Evolutionary conservation across 78 protist genomes (phyloP).

Genomic region (Chrysochromulina parva): DNA sequence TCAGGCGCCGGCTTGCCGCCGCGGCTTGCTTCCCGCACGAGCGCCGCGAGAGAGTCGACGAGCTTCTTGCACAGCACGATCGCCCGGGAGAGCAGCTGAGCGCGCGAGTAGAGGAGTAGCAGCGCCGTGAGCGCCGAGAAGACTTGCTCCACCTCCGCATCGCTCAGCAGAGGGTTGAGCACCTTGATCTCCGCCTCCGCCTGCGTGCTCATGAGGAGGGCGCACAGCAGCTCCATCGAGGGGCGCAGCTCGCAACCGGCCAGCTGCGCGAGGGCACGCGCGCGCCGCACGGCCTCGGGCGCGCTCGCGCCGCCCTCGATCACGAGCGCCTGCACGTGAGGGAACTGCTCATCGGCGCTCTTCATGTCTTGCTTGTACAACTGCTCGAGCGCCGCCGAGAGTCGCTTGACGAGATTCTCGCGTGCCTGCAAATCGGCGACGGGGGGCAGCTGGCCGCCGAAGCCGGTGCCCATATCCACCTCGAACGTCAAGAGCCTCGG

Average conservation of each 20-base stretch:
- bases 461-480: neutral
- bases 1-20: too few relatives aligned
- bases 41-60: neutral
- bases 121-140: neutral
- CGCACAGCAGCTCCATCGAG: neutral
- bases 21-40: too few relatives aligned
- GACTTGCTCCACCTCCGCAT: neutral
- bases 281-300: neutral
- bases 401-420: neutral
- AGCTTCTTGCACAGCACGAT: neutral
- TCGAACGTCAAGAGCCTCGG: neutral
- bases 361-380: neutral
- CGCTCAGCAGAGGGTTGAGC: conserved; percentile 4
- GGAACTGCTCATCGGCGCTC: neutral
- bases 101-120: neutral
- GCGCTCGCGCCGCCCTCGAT: neutral
- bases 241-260: neutral
- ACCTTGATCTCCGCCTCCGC: neutral
- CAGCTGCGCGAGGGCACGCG: neutral
- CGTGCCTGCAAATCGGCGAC: neutral
- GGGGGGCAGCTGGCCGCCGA: neutral
- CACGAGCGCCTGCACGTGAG: neutral
- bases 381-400: neutral
- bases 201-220: neutral
- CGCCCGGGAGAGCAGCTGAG: too few relatives aligned